Evolutionary conservation across 177 flowering plant species (phyloP).

Genomic region (Vitis hybrid): DNA sequence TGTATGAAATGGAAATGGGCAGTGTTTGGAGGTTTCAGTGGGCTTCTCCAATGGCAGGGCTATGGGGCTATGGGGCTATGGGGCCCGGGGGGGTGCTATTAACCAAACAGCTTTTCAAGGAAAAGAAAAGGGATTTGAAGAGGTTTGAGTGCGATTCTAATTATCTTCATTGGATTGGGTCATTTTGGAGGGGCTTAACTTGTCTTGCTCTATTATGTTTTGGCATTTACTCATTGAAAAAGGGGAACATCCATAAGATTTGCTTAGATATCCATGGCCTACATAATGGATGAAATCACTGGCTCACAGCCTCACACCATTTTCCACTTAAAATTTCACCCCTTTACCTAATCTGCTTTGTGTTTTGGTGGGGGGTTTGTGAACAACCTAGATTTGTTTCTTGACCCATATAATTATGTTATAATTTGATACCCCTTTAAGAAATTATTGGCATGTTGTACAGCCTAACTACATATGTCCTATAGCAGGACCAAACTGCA

Average conservation of each 20-base stretch:
- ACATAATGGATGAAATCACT: conserved; percentile 11
- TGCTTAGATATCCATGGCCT: conserved; percentile 15
- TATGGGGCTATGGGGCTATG: no score
- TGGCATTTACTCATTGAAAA: conserved; percentile 10
- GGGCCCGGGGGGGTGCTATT: no score
- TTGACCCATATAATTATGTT: background rate
- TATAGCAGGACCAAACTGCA: no score
- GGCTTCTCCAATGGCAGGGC: no score
- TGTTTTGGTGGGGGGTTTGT: background rate
- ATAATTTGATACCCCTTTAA: background rate
- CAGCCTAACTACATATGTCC: no score
- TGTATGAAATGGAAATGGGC: no score
- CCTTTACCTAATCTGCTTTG: background rate
- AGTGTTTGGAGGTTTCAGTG: no score
- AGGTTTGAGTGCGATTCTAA: no score
- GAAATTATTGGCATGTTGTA: no score
- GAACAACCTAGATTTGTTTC: background rate
- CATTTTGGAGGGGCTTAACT: conserved; percentile 10
- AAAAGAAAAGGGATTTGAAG: no score
- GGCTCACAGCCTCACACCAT: background rate
- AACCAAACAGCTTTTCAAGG: no score
- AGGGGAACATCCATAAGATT: conserved; percentile 9
- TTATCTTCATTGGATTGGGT: background rate
- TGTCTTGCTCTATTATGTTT: conserved; percentile 13
- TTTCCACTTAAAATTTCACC: background rate